Evolutionary conservation across 1,284 basidiomycete species (phyloP), one percentile per base, ranked within the genome.

Genomic region (Cryptococcus jaspeensis): DNA sequence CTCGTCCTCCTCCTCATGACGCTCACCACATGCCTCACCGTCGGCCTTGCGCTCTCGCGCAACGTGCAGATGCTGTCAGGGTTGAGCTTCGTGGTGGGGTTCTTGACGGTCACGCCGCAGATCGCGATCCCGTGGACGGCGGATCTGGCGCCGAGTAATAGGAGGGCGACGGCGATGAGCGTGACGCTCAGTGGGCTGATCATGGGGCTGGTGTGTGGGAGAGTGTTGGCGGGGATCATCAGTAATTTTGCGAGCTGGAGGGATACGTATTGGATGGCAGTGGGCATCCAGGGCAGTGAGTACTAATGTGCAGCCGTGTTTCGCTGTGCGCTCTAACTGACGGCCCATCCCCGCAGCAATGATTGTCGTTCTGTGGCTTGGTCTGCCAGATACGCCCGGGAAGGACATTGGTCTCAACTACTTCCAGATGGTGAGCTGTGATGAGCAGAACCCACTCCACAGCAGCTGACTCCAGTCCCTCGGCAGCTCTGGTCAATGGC

Each of bases 341-440:
- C 32, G 43, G 38, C 20, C 22, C 8, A 41, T 38, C 13, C 5
- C 9, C 20, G 70, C 60, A 53, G 51, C 81, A 11, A 83, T 87
- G 20, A 70, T 84, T 1, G 32, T 80, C 2, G 79, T 84, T 5
- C 73, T 83, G 22, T 89, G 85, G 65, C 70, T 83, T 25, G 60
- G 84, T 41, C 72, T 88, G 15, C 87, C 87, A 1, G 87, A 89
- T 70, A 87, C 86, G 67, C 87, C 87, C 1, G 80, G 84, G 8
- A 88, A 87, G 63, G 61, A 67, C 20, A 71, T 71, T 11, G 75
- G 82, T 25, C 52, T 89, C 52, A 82, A 82, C 0, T 89, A 89
- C 69, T 80, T 79, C 60, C 69, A 81, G 16, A 84, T 88, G 50
- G 69, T 69, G 38, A 67, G 70, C 28, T 32, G 28, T 32, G 28